A percentile compares a stretch with the other conserved stretches of the same genome.
Evolutionary conservation across 2,329 filamentous ascomycete species (phyloP).

Genomic region (Fusarium fujikuroi): DNA sequence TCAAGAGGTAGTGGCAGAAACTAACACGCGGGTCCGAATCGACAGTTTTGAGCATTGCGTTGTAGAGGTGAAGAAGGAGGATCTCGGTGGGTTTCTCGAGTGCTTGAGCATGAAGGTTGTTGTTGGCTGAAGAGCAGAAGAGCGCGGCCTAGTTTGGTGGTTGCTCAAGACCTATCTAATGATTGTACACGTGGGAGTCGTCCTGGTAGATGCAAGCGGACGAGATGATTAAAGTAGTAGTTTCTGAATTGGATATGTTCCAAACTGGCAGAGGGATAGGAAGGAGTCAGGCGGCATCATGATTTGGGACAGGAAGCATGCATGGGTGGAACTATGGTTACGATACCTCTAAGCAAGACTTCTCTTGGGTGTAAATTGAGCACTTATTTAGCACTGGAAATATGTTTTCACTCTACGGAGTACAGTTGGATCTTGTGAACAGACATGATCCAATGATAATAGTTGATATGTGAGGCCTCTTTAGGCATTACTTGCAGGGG

Average conservation of each 20-base stretch:
- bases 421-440: neutral
- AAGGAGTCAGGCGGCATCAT: conserved; percentile 37
- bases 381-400: neutral
- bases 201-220: conserved; percentile 12
- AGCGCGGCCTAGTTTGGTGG: neutral
- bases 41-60: conserved; percentile 98
- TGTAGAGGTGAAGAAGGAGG: conserved; percentile 97
- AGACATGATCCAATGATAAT: neutral
- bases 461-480: neutral
- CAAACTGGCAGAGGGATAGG: conserved; percentile 16
- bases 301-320: conserved; percentile 32
- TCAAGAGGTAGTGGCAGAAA: conserved; percentile 93
- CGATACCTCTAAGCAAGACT: conserved; percentile 32
- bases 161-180: conserved; percentile 1
- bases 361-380: conserved; percentile 4
- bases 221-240: neutral
- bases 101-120: conserved; percentile 91
- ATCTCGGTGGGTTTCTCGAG: conserved; percentile 90
- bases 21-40: conserved; percentile 87
- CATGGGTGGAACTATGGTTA: conserved; percentile 32
- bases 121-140: conserved; percentile 60
- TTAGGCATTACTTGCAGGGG: neutral
- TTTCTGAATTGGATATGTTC: conserved; percentile 20
- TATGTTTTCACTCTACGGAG: neutral
- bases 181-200: conserved; percentile 15